Conservation (phyloP, 148 eudicot genomes). For the Rhododendron williamsianum region DNA sequence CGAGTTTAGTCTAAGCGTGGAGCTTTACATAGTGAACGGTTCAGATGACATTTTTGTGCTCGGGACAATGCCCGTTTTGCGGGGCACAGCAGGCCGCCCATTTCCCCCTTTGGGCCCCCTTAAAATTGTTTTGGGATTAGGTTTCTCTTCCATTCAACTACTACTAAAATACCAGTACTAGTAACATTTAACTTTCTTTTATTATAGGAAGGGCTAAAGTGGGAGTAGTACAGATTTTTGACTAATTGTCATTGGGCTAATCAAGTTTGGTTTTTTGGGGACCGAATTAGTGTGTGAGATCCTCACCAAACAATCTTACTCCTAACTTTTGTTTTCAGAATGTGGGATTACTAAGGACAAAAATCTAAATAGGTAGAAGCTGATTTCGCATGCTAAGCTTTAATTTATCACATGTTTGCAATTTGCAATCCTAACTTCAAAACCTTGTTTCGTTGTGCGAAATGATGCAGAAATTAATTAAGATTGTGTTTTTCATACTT, state of each 20-base stretch:
- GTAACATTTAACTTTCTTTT: neutral
- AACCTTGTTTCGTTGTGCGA: neutral
- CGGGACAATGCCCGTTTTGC: neutral
- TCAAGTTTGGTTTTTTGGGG: neutral
- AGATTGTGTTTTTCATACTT: no score
- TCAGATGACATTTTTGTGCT: neutral
- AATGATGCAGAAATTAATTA: neutral
- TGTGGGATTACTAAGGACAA: neutral
- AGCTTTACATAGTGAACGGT: neutral
- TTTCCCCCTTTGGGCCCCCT: neutral
- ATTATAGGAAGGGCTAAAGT: neutral
- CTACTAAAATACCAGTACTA: neutral
- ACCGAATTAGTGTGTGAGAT: neutral
- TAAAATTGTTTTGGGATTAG: conserved; percentile 9
- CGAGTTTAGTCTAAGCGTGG: neutral
- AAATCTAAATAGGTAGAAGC: neutral
- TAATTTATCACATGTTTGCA: neutral
- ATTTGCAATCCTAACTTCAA: neutral
- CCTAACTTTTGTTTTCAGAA: neutral
- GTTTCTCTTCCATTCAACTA: neutral
- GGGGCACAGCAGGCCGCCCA: no score
- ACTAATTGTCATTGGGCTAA: neutral
- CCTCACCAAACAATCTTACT: neutral
- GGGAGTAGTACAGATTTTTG: neutral
- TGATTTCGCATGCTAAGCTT: neutral